phyloP scores from a whole-genome alignment of 2,329 filamentous ascomycete species.

The Colletotrichum abscissum region DNA sequence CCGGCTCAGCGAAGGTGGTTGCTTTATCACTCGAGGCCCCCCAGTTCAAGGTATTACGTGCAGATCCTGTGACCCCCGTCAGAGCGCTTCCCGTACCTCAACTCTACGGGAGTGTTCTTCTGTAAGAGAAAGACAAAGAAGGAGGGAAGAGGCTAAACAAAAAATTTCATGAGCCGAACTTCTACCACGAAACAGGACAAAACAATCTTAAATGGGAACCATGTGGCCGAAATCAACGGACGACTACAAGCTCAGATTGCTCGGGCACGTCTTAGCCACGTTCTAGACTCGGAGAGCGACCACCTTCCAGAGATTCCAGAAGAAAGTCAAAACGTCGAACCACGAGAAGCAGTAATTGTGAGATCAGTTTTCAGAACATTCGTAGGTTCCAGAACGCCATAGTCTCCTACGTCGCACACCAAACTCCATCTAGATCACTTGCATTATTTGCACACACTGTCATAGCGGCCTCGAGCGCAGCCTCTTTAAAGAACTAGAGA shows the following conservation, averaged over 20 bases:
- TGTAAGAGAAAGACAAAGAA: neutral
- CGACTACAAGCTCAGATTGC: neutral
- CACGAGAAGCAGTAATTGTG: neutral
- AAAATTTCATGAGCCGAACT: neutral
- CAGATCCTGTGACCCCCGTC: constrained; percentile 17
- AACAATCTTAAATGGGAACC: neutral
- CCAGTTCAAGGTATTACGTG: constrained; percentile 16
- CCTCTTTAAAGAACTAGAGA: neutral
- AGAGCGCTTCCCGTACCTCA: neutral
- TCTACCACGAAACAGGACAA: constrained; percentile 22
- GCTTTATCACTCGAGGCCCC: too few relatives aligned
- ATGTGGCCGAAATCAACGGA: constrained; percentile 15
- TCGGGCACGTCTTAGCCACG: constrained; percentile 10
- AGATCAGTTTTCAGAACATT: neutral
- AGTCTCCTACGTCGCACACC: neutral
- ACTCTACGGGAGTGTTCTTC: neutral
- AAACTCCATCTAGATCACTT: neutral
- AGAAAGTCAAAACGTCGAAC: constrained; percentile 18
- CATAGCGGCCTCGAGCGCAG: neutral
- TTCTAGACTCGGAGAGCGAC: neutral
- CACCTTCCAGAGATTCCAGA: constrained; percentile 7
- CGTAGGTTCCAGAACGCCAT: neutral
- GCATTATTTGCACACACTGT: neutral
- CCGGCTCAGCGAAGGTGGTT: neutral
- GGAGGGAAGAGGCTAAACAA: too few relatives aligned